These are phyloP conservation scores for Xylaria sp. DNA, from an alignment of 2,329 filamentous ascomycete genomes.

Conservation along the genomic window DNA sequence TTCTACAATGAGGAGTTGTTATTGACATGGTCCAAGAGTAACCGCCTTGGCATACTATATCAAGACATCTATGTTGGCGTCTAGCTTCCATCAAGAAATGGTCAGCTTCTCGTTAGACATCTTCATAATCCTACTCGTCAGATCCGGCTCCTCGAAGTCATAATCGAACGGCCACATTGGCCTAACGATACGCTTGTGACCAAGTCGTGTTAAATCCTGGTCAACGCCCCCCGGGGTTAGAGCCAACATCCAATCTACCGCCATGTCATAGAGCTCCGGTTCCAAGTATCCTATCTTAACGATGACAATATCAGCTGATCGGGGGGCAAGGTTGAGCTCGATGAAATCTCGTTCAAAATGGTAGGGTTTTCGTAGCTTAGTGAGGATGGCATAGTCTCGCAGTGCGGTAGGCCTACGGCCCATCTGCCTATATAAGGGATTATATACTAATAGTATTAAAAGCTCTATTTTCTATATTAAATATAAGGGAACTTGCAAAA, in stretches of 20 bases:
- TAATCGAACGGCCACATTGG: slow-evolving; percentile 56
- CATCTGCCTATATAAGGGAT: too few species aligned
- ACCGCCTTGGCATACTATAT: too few species aligned
- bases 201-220: slow-evolving; percentile 55
- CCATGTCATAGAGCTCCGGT: slow-evolving; percentile 60
- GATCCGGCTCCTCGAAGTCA: slow-evolving; percentile 44
- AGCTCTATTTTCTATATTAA: too few species aligned
- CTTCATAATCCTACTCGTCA: slow-evolving; percentile 45
- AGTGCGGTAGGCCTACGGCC: too few species aligned
- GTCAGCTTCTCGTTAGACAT: slow-evolving; percentile 38
- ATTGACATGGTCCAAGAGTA: too few species aligned
- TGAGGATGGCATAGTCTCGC: too few species aligned
- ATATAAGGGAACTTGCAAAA: too few species aligned
- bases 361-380: slow-evolving; percentile 58
- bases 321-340: slow-evolving; percentile 52
- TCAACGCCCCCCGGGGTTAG: slow-evolving; percentile 61
- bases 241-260: slow-evolving; percentile 59
- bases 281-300: slow-evolving; percentile 64
- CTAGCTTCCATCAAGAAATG: neutral
- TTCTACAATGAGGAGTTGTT: too few species aligned
- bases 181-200: slow-evolving; percentile 53
- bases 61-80: too few species aligned
- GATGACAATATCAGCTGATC: slow-evolving; percentile 55
- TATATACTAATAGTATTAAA: too few species aligned
- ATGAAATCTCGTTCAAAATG: slow-evolving; percentile 59